Conservation (phyloP, 768 basidiomycete species). For the Fomitopsis pulvina region DNA sequence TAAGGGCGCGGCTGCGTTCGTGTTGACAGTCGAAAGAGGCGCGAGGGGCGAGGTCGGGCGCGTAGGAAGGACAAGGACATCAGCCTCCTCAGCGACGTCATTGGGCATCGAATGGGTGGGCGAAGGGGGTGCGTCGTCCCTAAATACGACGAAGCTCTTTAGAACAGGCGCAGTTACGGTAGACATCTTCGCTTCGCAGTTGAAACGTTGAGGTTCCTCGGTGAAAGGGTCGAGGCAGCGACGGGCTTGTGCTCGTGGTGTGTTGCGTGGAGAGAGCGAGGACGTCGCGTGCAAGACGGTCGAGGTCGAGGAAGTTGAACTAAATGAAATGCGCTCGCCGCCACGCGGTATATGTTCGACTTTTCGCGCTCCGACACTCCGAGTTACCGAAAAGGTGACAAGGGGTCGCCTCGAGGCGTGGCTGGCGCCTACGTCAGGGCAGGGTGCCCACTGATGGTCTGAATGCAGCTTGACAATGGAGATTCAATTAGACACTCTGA, state of each 20-base stretch:
- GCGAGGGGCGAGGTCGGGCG: slow-evolving; percentile 12
- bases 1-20: no score
- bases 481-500: no score
- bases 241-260: neutral
- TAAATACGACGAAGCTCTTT: slow-evolving; percentile 22
- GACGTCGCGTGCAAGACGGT: slow-evolving; percentile 1
- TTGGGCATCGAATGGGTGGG: slow-evolving; percentile 14
- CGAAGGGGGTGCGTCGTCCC: slow-evolving; percentile 14
- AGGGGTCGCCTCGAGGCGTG: neutral
- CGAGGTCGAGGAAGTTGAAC: neutral
- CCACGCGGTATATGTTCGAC: neutral
- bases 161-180: slow-evolving; percentile 7
- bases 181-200: no score
- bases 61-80: slow-evolving; percentile 15
- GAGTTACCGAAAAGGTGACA: neutral
- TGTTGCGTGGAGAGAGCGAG: neutral
- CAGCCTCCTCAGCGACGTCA: slow-evolving; percentile 19
- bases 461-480: no score
- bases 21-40: slow-evolving; percentile 28
- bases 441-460: no score
- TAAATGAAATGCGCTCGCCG: neutral
- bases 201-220: neutral
- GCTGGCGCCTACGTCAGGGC: neutral
- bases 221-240: neutral
- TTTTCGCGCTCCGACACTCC: neutral